phyloP scores from a whole-genome alignment of 768 basidiomycete genomes.

The Mycena crocata region DNA sequence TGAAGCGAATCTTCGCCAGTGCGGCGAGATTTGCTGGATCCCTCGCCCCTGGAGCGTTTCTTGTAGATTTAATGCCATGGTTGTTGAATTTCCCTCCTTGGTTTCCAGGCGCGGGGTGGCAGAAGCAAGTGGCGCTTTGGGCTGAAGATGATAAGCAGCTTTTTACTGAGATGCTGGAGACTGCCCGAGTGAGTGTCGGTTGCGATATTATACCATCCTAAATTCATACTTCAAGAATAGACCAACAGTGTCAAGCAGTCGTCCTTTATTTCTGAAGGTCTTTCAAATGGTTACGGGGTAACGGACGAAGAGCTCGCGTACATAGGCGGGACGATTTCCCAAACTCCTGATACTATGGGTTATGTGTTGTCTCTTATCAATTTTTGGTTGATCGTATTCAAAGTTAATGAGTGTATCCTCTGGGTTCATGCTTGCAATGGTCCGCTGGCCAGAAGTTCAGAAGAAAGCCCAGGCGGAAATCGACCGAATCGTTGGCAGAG shows the following conservation, averaged over 20 bases:
- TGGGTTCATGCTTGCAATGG: no score
- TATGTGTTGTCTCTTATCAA: neutral
- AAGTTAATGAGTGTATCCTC: neutral
- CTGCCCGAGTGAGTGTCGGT: neutral
- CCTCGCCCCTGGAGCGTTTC: neutral
- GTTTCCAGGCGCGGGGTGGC: neutral
- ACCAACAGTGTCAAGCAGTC: neutral
- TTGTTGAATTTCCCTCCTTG: neutral
- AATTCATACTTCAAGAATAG: neutral
- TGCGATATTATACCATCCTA: neutral
- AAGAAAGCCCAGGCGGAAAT: no score
- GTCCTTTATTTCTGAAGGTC: neutral
- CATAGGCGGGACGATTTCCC: neutral
- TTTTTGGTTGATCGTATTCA: no score
- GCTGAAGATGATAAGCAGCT: neutral
- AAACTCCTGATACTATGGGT: neutral
- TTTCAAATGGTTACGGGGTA: neutral
- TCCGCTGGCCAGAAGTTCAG: no score
- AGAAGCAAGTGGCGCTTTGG: neutral
- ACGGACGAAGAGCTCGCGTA: neutral
- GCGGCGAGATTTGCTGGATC: neutral
- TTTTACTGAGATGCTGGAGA: neutral
- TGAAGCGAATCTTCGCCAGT: neutral
- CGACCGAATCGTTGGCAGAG: neutral
- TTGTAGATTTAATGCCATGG: neutral